Evolutionary conservation across 2,329 filamentous ascomycete species (phyloP), one percentile per base, ranked within the genome.

Genomic region (Chaetomium sp.): DNA sequence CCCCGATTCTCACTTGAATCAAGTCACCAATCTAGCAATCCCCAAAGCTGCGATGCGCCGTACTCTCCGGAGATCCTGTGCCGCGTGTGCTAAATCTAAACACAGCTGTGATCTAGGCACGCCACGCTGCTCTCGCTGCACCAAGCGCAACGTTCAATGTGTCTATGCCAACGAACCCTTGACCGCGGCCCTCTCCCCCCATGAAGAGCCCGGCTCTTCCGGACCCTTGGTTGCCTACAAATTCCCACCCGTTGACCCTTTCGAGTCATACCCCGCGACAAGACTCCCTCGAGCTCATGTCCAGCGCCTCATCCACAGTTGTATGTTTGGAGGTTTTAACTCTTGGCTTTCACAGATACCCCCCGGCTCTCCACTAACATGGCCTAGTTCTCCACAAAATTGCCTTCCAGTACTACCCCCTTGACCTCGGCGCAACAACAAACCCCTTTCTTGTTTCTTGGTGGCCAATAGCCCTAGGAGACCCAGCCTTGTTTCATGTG

Each of bases 391-490:
- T 82, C 3, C 72, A 75, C 43, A 80, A 77, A 45, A 82, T 84
- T 47, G 78, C 79, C 0, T 83, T 83, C 50, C 76, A 82, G 59
- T 83, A 82, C 61, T 83, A 83, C 61, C 80, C 80, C 0, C 69
- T 82, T 19, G 80, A 83, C 51, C 68, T 80, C 6, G 74, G 71
- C 57, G 62, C 72, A n/a, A 66, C 66, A 0, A 79, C 80, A 6
- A 83, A 83, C 60, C 80, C 80, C 0, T 83, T 83, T 57, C 68
- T 83, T 14, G 68, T 81, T 6, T 81, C 79, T 0, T 83, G 80
- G 80, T 83, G 80, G 79, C 80, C 80, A 0, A 69, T 79, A 1
- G 79, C 80, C 0, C 70, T 83, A 0, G 74, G 71, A 0, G 80
- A 83, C 54, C 78, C 80, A 0, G 78, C 78, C 4, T 61, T 83